phyloP scores from a whole-genome alignment of 176 grass and related monocot species.

The Eragrostis nindensis region DNA sequence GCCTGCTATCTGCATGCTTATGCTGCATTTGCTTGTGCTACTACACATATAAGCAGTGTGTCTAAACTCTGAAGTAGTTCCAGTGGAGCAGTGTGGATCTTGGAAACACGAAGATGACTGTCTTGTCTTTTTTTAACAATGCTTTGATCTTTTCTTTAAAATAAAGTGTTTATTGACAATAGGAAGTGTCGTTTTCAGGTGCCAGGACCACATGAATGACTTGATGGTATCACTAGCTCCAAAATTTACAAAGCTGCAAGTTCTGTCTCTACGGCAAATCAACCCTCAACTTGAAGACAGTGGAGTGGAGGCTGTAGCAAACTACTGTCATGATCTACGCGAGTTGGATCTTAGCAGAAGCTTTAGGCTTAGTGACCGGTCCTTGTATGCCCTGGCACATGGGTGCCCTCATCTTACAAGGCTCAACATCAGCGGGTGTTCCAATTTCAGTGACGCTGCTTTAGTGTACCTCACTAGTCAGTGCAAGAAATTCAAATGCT shows the following conservation, averaged over 20 bases:
- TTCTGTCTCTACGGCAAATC: constrained; percentile 71
- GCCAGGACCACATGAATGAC: constrained; percentile 76
- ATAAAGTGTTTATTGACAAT: constrained; percentile 16
- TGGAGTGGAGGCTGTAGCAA: constrained; percentile 70
- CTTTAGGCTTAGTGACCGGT: constrained; percentile 66
- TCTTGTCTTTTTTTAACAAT: constrained; percentile 8
- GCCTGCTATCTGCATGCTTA: background rate
- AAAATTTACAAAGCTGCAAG: constrained; percentile 78
- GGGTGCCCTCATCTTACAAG: constrained; percentile 68
- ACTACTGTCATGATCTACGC: constrained; percentile 64
- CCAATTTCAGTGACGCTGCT: constrained; percentile 67
- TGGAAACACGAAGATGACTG: background rate
- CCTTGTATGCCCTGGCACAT: constrained; percentile 69
- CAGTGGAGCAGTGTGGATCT: background rate
- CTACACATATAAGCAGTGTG: background rate
- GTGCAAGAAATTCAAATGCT: constrained; percentile 60
- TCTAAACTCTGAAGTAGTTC: background rate
- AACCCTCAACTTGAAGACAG: constrained; percentile 83
- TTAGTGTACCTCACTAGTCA: constrained; percentile 59
- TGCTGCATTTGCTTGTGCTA: background rate
- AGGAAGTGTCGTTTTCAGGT: constrained; percentile 52
- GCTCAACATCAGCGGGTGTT: constrained; percentile 90
- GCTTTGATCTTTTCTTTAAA: background rate
- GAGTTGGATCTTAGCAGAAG: constrained; percentile 90
- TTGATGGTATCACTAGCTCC: constrained; percentile 64